Conservation (phyloP, 139 green algal genomes). For the Eudorina sp. region DNA sequence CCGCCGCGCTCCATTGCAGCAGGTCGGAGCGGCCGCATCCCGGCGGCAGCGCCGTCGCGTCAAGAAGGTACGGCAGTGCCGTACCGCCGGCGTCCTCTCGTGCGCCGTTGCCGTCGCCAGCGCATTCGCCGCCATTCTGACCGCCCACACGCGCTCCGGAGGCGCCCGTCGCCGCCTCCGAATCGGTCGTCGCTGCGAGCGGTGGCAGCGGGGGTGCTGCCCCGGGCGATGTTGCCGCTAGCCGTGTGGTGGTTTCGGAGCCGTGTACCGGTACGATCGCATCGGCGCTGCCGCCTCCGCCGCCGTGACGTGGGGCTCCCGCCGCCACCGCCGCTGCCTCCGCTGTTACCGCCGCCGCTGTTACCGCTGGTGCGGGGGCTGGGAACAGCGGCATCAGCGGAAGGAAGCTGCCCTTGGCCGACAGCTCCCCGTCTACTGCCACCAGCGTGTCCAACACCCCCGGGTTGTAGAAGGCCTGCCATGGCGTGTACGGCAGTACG, state of each 20-base stretch:
- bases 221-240: too few relatives aligned
- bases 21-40: background rate
- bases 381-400: conserved; percentile 58
- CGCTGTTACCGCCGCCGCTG: background rate
- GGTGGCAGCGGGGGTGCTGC: too few relatives aligned
- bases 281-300: too few relatives aligned
- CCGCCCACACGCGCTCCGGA: background rate
- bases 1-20: conserved; percentile 19
- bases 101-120: too few relatives aligned
- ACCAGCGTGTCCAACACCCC: background rate
- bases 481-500: background rate
- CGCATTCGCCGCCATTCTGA: too few relatives aligned
- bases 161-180: background rate
- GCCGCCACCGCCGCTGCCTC: background rate
- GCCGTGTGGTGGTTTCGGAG: too few relatives aligned
- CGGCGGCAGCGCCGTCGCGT: background rate
- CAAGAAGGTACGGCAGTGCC: background rate
- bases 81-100: too few relatives aligned
- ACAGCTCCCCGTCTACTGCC: conserved; percentile 6
- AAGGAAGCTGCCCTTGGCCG: conserved; percentile 43
- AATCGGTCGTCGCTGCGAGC: too few relatives aligned
- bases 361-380: background rate
- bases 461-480: conserved; percentile 34
- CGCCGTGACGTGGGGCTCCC: too few relatives aligned
- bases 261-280: too few relatives aligned